A percentile compares a stretch with the other conserved stretches of the same genome.
These are phyloP conservation scores for Dionaea muscipula DNA, from an alignment of 179 eudicot genomes.

Conservation along the genomic window DNA sequence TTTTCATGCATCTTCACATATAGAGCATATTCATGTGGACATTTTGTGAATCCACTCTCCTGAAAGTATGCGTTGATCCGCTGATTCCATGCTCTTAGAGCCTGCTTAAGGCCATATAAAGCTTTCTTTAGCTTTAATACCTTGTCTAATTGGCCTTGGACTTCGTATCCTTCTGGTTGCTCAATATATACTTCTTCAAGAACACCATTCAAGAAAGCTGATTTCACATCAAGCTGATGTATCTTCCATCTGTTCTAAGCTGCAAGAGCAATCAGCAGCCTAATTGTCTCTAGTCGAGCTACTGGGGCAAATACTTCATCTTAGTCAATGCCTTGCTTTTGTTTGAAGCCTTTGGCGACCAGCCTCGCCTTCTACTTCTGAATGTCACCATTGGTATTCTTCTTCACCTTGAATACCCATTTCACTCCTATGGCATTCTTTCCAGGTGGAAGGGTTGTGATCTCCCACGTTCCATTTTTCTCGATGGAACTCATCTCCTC, in stretches of 20 bases:
- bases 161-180: neutral
- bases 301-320: neutral
- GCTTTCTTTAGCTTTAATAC: constrained; percentile 8
- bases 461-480: neutral
- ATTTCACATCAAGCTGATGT: neutral
- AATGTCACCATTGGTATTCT: neutral
- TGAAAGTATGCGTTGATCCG: constrained; percentile 1
- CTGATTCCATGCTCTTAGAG: constrained; percentile 8
- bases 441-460: neutral
- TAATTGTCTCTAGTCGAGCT: neutral
- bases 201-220: neutral
- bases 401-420: neutral
- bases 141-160: constrained; percentile 6
- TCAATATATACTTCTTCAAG: neutral
- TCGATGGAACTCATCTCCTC: neutral
- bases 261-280: neutral
- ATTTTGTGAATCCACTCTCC: neutral
- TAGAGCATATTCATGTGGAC: constrained; percentile 2
- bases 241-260: neutral
- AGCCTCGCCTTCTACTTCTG: neutral
- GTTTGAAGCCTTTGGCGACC: neutral
- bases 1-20: neutral
- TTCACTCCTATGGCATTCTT: neutral
- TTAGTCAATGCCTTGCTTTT: neutral
- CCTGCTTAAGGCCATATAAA: constrained; percentile 12